Evolutionary conservation across 73 alveolate species (phyloP), one percentile per base, ranked within the genome.

Genomic region (Paramecium primaurelia): DNA sequence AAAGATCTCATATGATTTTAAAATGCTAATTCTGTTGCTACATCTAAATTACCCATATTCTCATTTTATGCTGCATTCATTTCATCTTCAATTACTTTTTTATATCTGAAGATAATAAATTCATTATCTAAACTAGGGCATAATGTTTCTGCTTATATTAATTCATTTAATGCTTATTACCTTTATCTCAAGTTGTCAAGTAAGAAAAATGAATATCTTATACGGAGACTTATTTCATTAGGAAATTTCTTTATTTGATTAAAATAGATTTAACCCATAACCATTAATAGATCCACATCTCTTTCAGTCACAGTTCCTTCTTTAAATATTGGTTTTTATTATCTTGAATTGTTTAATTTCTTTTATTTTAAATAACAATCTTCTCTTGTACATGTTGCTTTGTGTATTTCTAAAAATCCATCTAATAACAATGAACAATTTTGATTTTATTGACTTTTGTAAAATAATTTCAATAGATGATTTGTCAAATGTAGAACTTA

Each of bases 11-110:
- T 71, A 69, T 89, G 71, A 69, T 71, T 89, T 22, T 89, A 71
- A 36, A 89, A 89, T 54, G 94, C 94, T 73, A 89, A 71, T 28
- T 89, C 94, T 34, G 92, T 71, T 12, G 84, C 94, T 1, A 89
- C 88, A 71, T 89, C 94, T 58, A 71, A 71, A 71, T 71, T 89
- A 0, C 94, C 94, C 28, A 80, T 11, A 80, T 49, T 80, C 14
- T 89, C 94, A 49, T 89, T 47, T 14, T 89, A 59, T 40, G 59
- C 71, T 40, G 71, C 75, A 45, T 77, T 83, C 45, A 89, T 89
- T 89, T 89, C 94, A 45, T 71, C 91, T 30, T 89, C 94, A 12
- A 89, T 89, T 9, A 89, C 58, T 45, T 30, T 89, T 40, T 89
- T 89, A 51, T 89, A 89, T 89, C 94, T 89, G 26, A 71, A 89